phyloP scores from a whole-genome alignment of 129 eudicot species.

The Apium graveolens region DNA sequence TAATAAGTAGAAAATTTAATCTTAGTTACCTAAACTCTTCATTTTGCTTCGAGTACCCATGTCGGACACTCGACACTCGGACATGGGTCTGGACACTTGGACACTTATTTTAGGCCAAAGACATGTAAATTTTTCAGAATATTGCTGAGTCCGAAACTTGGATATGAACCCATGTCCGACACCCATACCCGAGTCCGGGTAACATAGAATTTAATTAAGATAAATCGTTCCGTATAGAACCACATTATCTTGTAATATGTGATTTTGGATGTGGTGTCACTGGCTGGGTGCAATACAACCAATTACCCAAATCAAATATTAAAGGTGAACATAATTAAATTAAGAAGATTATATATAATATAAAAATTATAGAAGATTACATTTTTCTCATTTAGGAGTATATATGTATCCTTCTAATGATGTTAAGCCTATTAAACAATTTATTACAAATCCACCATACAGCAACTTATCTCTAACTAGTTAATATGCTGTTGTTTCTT shows the following conservation, averaged over 20 bases:
- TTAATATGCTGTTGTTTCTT: not conserved
- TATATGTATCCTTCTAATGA: not conserved
- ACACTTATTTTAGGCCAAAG: no score
- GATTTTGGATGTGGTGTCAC: not conserved
- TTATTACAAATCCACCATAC: not conserved
- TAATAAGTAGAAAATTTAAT: not conserved
- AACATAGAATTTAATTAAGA: no score
- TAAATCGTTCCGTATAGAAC: not conserved
- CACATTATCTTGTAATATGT: not conserved
- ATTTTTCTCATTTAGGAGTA: not conserved
- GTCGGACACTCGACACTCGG: no score
- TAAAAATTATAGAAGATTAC: not conserved
- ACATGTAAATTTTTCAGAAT: no score
- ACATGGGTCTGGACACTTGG: no score
- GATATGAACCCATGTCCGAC: no score
- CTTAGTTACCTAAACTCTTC: no score
- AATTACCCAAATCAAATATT: not conserved
- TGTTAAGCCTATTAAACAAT: not conserved
- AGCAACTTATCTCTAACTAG: not conserved
- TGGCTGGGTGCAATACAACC: not conserved
- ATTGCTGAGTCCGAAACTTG: no score
- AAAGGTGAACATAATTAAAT: not conserved
- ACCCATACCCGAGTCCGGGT: no score
- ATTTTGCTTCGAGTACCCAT: no score
- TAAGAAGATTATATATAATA: not conserved